Conservation (phyloP, 2,329 filamentous ascomycete genomes). For the Pseudocercospora crystallina region DNA sequence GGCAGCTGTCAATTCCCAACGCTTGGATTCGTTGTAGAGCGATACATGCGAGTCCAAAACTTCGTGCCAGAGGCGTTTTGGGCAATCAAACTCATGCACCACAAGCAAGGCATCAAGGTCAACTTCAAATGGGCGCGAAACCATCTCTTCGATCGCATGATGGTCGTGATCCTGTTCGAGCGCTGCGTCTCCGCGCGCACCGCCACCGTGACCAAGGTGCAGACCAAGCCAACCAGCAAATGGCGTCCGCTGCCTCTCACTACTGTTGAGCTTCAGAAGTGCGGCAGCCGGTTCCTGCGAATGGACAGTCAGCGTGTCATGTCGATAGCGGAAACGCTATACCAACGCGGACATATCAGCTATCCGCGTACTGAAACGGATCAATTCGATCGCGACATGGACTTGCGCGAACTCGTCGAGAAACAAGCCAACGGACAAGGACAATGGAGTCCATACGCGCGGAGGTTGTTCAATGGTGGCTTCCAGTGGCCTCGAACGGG, state of each 20-base stretch:
- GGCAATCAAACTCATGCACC: conserved; percentile 82
- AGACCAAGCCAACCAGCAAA: conserved; percentile 88
- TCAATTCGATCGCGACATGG: conserved; percentile 86
- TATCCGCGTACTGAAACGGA: conserved; percentile 98
- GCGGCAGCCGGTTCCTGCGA: conserved; percentile 82
- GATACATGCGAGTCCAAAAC: conserved; percentile 89
- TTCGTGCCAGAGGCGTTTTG: conserved; percentile 93
- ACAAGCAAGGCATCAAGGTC: conserved; percentile 73
- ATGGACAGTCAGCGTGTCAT: conserved; percentile 91
- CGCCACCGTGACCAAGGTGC: conserved; percentile 79
- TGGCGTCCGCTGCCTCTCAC: conserved; percentile 93
- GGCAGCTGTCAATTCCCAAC: conserved; percentile 93
- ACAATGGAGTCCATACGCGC: conserved; percentile 78
- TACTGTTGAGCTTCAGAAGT: conserved; percentile 94
- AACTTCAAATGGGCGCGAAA: conserved; percentile 80
- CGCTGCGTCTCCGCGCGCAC: conserved; percentile 73
- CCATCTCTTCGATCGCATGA: conserved; percentile 83
- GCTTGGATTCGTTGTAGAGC: conserved; percentile 92
- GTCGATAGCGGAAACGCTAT: conserved; percentile 79
- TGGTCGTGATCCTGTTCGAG: conserved; percentile 80
- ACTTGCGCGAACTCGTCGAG: conserved; percentile 74
- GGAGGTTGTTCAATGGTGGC: conserved; percentile 68
- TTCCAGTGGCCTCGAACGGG: conserved; percentile 82
- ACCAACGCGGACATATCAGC: conserved; percentile 94
- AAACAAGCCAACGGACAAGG: conserved; percentile 74